Conservation (phyloP, 2,329 filamentous ascomycete species). For the Lithohypha guttulata region DNA sequence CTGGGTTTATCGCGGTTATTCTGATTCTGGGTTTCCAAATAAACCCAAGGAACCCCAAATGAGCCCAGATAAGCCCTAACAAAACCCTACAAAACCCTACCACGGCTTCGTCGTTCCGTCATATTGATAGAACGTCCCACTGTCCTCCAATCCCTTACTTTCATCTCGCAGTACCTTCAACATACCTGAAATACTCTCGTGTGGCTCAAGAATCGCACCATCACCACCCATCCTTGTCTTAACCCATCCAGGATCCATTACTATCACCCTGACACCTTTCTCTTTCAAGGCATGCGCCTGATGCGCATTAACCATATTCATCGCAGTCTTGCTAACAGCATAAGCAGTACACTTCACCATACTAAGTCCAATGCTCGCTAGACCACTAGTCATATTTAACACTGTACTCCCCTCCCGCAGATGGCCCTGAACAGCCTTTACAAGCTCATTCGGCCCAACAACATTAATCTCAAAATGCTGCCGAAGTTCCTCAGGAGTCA, state of each 20-base stretch:
- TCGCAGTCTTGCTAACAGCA: slow-evolving; percentile 33
- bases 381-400: slow-evolving; percentile 12
- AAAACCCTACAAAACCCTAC: slow-evolving; percentile 7
- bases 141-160: slow-evolving; percentile 24
- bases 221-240: slow-evolving; percentile 36
- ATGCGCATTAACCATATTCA: slow-evolving; percentile 36
- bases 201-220: slow-evolving; percentile 29
- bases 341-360: slow-evolving; percentile 24
- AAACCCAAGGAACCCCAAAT: too few species aligned
- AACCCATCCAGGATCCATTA: slow-evolving; percentile 38
- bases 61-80: too few species aligned
- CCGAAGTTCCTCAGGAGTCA: slow-evolving; percentile 11
- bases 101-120: slow-evolving; percentile 19
- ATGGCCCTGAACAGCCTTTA: slow-evolving; percentile 23
- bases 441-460: slow-evolving; percentile 22
- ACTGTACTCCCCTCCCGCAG: slow-evolving; percentile 19
- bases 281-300: slow-evolving; percentile 31
- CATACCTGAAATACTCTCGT: slow-evolving; percentile 31
- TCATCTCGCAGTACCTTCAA: slow-evolving; percentile 27
- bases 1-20: too few species aligned
- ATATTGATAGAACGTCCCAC: slow-evolving; percentile 20
- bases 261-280: slow-evolving; percentile 28
- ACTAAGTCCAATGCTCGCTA: slow-evolving; percentile 12
- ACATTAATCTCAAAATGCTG: slow-evolving; percentile 23
- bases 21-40: too few species aligned